These are phyloP conservation scores for Stevia rebaudiana DNA, from an alignment of 140 eudicot genomes.

Conservation along the genomic window DNA sequence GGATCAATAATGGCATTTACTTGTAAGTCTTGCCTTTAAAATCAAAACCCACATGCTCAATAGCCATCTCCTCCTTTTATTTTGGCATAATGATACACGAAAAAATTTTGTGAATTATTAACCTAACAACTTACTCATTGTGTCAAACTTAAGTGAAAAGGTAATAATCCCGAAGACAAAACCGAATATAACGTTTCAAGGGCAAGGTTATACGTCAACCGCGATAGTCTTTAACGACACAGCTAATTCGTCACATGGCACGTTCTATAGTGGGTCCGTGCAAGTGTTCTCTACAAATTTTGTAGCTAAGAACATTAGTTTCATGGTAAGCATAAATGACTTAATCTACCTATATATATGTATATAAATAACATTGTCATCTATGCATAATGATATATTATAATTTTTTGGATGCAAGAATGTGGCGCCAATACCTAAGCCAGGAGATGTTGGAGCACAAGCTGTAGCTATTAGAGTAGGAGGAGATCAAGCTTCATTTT, in stretches of 20 bases:
- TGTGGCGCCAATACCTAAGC: conserved; percentile 81
- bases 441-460: conserved; percentile 89
- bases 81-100: too few relatives aligned
- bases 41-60: not conserved
- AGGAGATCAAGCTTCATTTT: conserved; percentile 79
- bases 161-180: conserved; percentile 60
- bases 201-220: conserved; percentile 84
- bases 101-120: too few relatives aligned
- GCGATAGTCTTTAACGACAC: conserved; percentile 91
- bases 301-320: conserved; percentile 86
- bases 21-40: conserved; percentile 43
- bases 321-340: conserved; percentile 54
- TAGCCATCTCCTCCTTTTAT: not conserved
- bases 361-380: too few relatives aligned
- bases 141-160: conserved; percentile 35
- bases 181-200: conserved; percentile 86
- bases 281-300: conserved; percentile 84
- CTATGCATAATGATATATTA: too few relatives aligned
- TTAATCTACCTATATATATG: too few relatives aligned
- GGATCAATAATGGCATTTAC: conserved; percentile 86
- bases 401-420: conserved; percentile 35
- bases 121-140: not conserved
- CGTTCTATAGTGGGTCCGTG: conserved; percentile 75
- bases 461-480: conserved; percentile 79
- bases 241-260: conserved; percentile 78